phyloP scores from a whole-genome alignment of 108 stramenopile genomes.

The Cyclotella sp. region DNA sequence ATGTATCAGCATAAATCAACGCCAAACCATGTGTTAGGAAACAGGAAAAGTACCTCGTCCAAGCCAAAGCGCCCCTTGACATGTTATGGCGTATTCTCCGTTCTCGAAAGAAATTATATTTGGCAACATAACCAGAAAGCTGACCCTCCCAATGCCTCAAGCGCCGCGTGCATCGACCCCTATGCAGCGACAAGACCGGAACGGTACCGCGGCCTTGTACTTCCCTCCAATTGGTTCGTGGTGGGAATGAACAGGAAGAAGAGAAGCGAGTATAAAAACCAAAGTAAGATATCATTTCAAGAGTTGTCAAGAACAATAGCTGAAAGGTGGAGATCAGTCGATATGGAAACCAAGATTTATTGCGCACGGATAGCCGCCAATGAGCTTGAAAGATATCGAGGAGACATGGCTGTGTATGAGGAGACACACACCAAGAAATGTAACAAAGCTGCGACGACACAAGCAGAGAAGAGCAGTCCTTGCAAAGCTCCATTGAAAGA shows the following conservation, averaged over 20 bases:
- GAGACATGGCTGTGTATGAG: not conserved
- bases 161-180: not conserved
- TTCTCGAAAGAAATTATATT: constrained; percentile 6
- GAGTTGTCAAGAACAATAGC: constrained; percentile 1
- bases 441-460: not conserved
- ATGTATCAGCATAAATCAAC: too few relatives aligned
- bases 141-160: not conserved
- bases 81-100: not conserved
- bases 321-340: not conserved
- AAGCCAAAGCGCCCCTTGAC: constrained; percentile 13
- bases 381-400: not conserved
- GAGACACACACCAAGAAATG: not conserved
- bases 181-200: not conserved
- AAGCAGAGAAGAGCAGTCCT: too few relatives aligned
- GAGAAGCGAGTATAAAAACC: not conserved
- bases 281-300: not conserved
- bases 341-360: not conserved
- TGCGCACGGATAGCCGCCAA: not conserved
- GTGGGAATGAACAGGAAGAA: constrained; percentile 7
- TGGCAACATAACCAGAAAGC: not conserved
- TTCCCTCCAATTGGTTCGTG: constrained; percentile 1
- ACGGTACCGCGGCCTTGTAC: not conserved
- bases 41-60: not conserved
- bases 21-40: too few relatives aligned
- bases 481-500: too few relatives aligned